phyloP scores from a whole-genome alignment of 768 basidiomycete species.

The Tricholoma bakamatsutake region DNA sequence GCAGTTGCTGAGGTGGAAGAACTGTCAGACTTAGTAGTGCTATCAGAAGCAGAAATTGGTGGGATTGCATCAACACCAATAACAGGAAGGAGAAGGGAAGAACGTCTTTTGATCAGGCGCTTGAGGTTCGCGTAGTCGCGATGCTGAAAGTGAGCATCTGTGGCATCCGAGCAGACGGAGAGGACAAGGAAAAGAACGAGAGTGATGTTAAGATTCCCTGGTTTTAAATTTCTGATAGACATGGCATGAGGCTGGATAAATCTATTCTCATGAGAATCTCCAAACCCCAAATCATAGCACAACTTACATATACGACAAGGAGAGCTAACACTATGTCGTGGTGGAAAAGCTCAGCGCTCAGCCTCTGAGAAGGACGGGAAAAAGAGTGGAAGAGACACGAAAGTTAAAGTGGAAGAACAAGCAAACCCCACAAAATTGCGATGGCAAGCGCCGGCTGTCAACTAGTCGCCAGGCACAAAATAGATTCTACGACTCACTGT shows the following conservation, averaged over 20 bases:
- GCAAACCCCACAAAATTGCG: background rate
- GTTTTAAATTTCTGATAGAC: constrained; percentile 34
- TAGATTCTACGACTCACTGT: background rate
- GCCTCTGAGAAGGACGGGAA: background rate
- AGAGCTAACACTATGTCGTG: constrained; percentile 11
- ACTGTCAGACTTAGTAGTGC: constrained; percentile 6
- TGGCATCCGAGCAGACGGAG: constrained; percentile 39
- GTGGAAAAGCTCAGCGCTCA: background rate
- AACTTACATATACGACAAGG: constrained; percentile 5
- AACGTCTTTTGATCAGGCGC: constrained; percentile 67
- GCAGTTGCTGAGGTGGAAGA: constrained; percentile 9
- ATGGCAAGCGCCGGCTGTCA: background rate
- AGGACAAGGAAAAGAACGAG: constrained; percentile 55
- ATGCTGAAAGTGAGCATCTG: constrained; percentile 26
- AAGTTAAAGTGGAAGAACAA: background rate
- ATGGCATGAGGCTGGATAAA: constrained; percentile 29
- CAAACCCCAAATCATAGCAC: background rate
- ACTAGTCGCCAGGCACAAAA: background rate
- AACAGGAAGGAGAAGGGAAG: constrained; percentile 24
- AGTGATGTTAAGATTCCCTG: constrained; percentile 46
- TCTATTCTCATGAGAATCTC: background rate
- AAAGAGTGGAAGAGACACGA: constrained; percentile 5
- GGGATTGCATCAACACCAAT: constrained; percentile 28
- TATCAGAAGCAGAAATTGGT: constrained; percentile 11
- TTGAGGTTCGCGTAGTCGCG: constrained; percentile 54